Evolutionary conservation across 257 asterid genomes (phyloP), one percentile per base, ranked within the genome.

Genomic region (Przewalskia tangutica): DNA sequence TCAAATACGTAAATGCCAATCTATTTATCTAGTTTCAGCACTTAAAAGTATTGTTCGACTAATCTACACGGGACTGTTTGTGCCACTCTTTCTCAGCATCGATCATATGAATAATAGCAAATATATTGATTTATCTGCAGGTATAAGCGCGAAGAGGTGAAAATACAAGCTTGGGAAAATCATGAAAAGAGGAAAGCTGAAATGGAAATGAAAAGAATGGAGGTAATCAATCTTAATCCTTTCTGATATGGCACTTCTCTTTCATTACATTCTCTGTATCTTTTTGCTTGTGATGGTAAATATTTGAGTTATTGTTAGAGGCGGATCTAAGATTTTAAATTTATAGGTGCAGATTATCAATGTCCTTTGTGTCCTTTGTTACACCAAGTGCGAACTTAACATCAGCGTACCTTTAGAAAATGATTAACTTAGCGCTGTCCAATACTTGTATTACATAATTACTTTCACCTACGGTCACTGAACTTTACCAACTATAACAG

Each of bases 131-230:
- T n/a, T 18, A 44, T 13, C 3, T 53, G 11, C 81, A 95, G 99
- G 97, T 95, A 89, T 81, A 95, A 95, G 84, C 91, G 98, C 0
- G 97, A 95, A 89, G 97, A 95, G 83, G 94, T 91, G 85, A 95
- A 87, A 90, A 94, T 95, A 77, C 95, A 95, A 67, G 99, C 97
- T 2, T 94, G 99, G 99, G 97, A 95, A 79, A 95, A 94, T 85
- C 98, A 94, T 78, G 84, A 93, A 88, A 93, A 92, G 70, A 90
- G 92, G 89, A 95, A 88, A 85, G 99, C 98, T 27, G 99, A 95
- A 79, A 89, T 94, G 97, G 94, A 91, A 85, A 90, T 88, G 91
- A 82, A 93, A 81, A 91, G 91, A 85, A 88, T 87, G 77, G 98
- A 95, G 98, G 99, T 95, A 89, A 13, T 7, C 42, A 32, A 34